Evolutionary conservation across 108 stramenopile genomes (phyloP), one percentile per base, ranked within the genome.

Genomic region (Mediolabrus comicus): DNA sequence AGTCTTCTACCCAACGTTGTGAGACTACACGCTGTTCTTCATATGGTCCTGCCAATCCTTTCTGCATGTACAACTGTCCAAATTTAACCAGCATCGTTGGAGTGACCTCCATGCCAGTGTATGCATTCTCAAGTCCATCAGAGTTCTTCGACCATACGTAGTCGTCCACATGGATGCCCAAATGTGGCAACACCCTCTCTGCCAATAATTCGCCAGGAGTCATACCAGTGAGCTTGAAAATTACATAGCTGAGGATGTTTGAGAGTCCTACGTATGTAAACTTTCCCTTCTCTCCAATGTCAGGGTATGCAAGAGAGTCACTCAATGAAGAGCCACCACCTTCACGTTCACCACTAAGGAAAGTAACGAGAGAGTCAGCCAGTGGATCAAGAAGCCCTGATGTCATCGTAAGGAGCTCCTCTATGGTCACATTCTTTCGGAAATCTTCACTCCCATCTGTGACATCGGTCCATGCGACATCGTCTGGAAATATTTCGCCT

Each of bases 381-480:
- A n/a, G n/a, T n/a, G n/a, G n/a, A n/a, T n/a, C n/a, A n/a, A n/a
- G n/a, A 38, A 70, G 38, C 0, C 69, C 54, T 6, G 69, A 70
- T 25, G 69, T 28, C 69, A 70, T 70, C 38, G 69, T 70, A 0
- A 70, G 54, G 19, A 70, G n/a, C 41, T 62, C 60, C 16, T 70
- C 61, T 4, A 70, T 49, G 4, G 69, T 70, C 0, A 34, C 33
- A 35, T 31, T 49, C 54, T 70, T 60, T 1, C 53, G 52, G 26
- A 49, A 57, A n/a, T 56, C 43, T 0, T 26, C 27, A 11, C 33
- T 59, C 0, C 27, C 62, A 29, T 70, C 54, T 13, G 35, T 46
- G 46, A 70, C 69, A 49, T 62, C 41, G 28, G 52, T 61, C 69
- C 69, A 70, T 27, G 33, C 61, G 25, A 25, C 43, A 24, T 30